A percentile compares a stretch with the other conserved stretches of the same genome.
Conservation (phyloP, 257 asterid species). For the Echium plantagineum region DNA sequence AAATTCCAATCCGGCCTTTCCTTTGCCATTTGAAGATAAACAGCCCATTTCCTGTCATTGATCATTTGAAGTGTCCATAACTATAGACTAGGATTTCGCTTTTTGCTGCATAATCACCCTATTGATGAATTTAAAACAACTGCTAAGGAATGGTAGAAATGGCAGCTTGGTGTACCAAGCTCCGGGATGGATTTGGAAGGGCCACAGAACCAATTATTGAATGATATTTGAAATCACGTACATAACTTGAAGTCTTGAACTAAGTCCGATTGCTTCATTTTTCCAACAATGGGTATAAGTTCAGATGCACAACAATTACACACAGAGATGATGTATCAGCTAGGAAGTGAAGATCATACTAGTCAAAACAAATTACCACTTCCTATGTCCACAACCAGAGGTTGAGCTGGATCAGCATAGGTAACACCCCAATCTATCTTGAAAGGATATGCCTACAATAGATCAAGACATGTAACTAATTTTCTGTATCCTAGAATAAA, state of each 20-base stretch:
- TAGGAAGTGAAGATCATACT: not conserved
- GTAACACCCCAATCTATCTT: conserved; percentile 47
- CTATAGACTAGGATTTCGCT: not conserved
- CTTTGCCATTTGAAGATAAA: conserved; percentile 73
- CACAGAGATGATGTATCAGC: not conserved
- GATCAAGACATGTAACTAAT: conserved; percentile 7
- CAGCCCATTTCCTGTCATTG: conserved; percentile 72
- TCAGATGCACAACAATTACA: not conserved
- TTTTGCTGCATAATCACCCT: not conserved
- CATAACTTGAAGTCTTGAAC: too few relatives aligned
- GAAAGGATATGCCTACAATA: conserved; percentile 74
- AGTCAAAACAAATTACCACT: conserved; percentile 46
- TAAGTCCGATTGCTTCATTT: too few relatives aligned
- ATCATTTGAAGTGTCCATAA: conserved; percentile 10
- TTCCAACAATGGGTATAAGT: too few relatives aligned
- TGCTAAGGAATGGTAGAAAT: too few relatives aligned
- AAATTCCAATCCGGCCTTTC: conserved; percentile 60
- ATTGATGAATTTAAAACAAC: too few relatives aligned
- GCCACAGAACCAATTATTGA: too few relatives aligned
- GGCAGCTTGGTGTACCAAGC: too few relatives aligned
- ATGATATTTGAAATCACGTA: too few relatives aligned
- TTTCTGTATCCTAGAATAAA: not conserved
- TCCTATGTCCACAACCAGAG: conserved; percentile 85
- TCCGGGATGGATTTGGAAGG: too few relatives aligned
- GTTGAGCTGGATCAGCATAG: conserved; percentile 47